phyloP scores from a whole-genome alignment of 208 protist genomes.

The Trichomonas tenax region DNA sequence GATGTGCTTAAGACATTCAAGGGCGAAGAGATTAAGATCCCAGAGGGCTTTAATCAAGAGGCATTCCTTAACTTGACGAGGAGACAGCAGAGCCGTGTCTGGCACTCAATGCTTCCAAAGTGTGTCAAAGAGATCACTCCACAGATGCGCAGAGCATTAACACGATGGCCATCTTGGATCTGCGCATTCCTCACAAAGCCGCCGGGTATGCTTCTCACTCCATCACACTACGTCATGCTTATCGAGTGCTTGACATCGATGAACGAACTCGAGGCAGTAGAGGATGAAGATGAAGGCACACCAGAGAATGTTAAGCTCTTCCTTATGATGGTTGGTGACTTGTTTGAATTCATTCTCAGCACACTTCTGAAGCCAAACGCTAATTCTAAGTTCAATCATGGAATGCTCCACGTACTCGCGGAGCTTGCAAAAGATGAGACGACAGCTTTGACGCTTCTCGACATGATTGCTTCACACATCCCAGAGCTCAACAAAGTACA shows the following conservation, averaged over 20 bases:
- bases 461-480: neutral
- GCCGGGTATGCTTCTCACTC: neutral
- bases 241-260: neutral
- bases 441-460: neutral
- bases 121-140: neutral
- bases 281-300: neutral
- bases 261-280: neutral
- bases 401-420: neutral
- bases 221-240: neutral
- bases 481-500: neutral
- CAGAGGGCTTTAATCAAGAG: neutral
- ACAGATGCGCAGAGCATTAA: neutral
- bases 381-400: neutral
- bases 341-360: neutral
- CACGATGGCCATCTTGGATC: neutral
- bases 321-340: neutral
- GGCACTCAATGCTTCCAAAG: neutral
- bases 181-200: neutral
- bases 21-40: neutral
- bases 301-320: neutral
- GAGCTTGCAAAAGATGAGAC: neutral
- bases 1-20: neutral
- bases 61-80: neutral
- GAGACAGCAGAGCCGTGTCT: neutral
- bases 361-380: neutral